Evolutionary conservation across 768 basidiomycete species (phyloP), one percentile per base, ranked within the genome.

Genomic region (Hericium rajendrae): DNA sequence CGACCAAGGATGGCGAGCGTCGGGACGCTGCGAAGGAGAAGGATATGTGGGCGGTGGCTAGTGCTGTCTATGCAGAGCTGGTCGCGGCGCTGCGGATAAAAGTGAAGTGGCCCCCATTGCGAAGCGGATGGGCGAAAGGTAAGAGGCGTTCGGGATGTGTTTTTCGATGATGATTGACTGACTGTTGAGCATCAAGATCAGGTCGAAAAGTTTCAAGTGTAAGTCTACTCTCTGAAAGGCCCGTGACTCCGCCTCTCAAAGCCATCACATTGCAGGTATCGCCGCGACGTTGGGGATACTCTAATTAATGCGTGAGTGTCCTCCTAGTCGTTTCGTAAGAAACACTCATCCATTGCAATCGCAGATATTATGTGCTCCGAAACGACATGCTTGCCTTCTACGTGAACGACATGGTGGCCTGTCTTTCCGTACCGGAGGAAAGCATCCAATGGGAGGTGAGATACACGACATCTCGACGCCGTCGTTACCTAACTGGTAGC

Each of bases 211-310:
- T 92, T 89, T 67, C 80, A 83, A 68, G 81, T 86, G 88, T 91
- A 63, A 67, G 85, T 75, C 48, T 16, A 20, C 22, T 54, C 15
- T 51, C 15, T 59, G 16, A 22, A 13, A 24, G 11, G 22, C 22
- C n/a, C 49, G 12, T 26, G 24, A 16, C 8, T 12, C 24, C 22
- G 49, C 32, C 32, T 32, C 32, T 32, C 32, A 32, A 32, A 26
- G 26, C 28, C 10, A 26, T 20, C 11, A 12, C 8, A 9, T 6
- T 53, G 15, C 60, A 91, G 88, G 32, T 93, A 91, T 71, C 83
- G 91, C 62, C 73, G 90, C 60, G 91, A 93, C 58, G 83, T 91
- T 24, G 91, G 91, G 0, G 91, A 94, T 70, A 90, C 88, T 1
- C 75, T 94, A 13, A 85, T 93, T 59, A 94, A 93, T 62, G 89